Evolutionary conservation across 768 basidiomycete species (phyloP).

Genomic region (Mycena belliarum): DNA sequence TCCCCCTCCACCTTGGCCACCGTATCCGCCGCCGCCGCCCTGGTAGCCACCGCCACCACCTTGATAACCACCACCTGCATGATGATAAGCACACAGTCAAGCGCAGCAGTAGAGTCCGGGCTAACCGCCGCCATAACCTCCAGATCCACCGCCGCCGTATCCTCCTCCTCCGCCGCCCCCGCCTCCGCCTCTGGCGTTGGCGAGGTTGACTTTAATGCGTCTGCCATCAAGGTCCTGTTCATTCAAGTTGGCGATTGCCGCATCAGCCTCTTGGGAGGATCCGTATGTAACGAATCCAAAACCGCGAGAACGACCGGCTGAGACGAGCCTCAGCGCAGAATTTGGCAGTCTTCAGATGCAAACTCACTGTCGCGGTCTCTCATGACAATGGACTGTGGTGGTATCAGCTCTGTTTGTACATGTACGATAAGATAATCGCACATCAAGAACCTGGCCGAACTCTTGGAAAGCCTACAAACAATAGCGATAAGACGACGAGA

Average conservation of each 20-base stretch:
- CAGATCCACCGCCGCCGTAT: slow-evolving; percentile 31
- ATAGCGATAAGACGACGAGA: slow-evolving; percentile 50
- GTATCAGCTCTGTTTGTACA: slow-evolving; percentile 40
- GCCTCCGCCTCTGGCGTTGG: slow-evolving; percentile 65
- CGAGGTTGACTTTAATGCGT: slow-evolving; percentile 85
- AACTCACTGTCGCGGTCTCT: slow-evolving; percentile 83
- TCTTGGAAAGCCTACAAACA: slow-evolving; percentile 75
- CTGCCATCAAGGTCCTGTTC: slow-evolving; percentile 94
- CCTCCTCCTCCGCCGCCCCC: slow-evolving; percentile 16
- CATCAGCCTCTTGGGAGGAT: slow-evolving; percentile 63
- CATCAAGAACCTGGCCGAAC: slow-evolving; percentile 87
- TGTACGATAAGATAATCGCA: slow-evolving; percentile 60
- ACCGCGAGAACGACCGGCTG: slow-evolving; percentile 87
- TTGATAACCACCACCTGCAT: not conserved
- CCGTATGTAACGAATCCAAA: slow-evolving; percentile 93
- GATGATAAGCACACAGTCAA: not conserved
- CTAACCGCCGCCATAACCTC: slow-evolving; percentile 21
- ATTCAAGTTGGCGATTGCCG: slow-evolving; percentile 76
- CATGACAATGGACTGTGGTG: slow-evolving; percentile 90
- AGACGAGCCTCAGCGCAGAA: not conserved
- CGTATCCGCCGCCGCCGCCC: not conserved
- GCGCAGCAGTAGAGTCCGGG: no score
- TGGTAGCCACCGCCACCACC: not conserved
- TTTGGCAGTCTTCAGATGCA: not conserved
- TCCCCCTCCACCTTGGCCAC: not conserved